Base-by-base conservation (phyloP, 306 rosid species). In the Lablab purpureus region DNA sequence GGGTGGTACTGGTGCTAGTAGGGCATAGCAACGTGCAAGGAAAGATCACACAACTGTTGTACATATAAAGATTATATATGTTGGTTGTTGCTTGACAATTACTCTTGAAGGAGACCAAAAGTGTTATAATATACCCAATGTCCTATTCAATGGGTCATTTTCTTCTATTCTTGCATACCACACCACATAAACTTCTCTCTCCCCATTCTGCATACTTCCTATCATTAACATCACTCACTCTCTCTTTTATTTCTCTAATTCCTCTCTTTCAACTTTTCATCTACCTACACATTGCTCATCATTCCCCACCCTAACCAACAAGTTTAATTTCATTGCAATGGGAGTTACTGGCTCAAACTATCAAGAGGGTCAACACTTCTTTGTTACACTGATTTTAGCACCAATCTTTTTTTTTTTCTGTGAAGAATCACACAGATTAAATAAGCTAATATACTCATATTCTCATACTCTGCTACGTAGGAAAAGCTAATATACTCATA, bases 51-150 rank as follows among this genome's bases (percentile, higher is more conserved):
- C 18, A 46, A 69, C 23, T 41, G 17, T 19, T 46, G 27, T 18
- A 23, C 74, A 74, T 15, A 74, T 66, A 52, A 37, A 80, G 52
- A 56, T 45, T 37, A 14, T 8, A 25, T 69, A 15, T 69, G 41
- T 47, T 67, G 80, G 76, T 81, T 47, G 81, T 49, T 82, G 78
- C 83, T 83, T 77, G 77, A 36, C 87, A 28, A 23, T 77, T 75
- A 73, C 77, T 80, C 84, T 62, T 49, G 64, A 32, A 40, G 76
- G 69, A 68, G 74, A 68, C 87, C 81, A 69, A 77, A 37, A 77
- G 76, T 45, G 32, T 3, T 19, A 37, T 46, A 58, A 69, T 75
- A 46, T 22, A n/a, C 66, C 76, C 27, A 47, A 10, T 27, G 80
- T 75, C 77, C 56, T 47, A 52, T 76, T 27, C 58, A 5, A 41